Percentiles rank a stretch among this genome's conserved stretches.
Evolutionary conservation across 306 rosid genomes (phyloP).

Genomic region (Vachellia collinsii): DNA sequence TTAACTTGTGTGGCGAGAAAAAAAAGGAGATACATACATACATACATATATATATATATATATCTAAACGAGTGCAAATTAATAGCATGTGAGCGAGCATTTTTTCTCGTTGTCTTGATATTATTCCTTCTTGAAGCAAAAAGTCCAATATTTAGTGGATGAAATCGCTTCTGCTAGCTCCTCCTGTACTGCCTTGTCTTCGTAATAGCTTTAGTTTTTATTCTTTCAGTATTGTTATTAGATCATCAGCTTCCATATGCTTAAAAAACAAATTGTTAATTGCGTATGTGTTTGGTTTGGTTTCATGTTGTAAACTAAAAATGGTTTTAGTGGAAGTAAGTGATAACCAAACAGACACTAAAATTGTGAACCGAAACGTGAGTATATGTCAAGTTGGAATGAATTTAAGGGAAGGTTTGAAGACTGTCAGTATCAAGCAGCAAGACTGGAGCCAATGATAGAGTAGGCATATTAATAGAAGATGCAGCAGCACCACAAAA

Average conservation of each 20-base stretch:
- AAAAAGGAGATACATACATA: not conserved
- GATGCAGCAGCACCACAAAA: not conserved
- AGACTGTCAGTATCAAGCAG: conserved; percentile 39
- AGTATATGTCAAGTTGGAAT: conserved; percentile 35
- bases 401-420: conserved; percentile 31
- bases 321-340: not conserved
- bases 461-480: not conserved
- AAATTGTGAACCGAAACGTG: not conserved
- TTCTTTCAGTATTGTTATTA: not conserved
- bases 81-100: conserved; percentile 32
- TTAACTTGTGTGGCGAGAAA: conserved; percentile 9
- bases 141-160: conserved; percentile 17
- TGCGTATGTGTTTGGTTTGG: not conserved
- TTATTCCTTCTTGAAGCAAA: conserved; percentile 30
- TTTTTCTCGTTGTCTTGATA: conserved; percentile 18
- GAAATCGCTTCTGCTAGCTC: not conserved
- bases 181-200: not conserved
- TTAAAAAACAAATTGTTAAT: no score
- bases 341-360: not conserved
- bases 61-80: not conserved
- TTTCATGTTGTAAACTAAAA: not conserved
- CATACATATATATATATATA: no score
- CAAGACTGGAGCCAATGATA: conserved; percentile 22
- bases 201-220: not conserved
- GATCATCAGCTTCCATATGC: not conserved